Percentiles rank a stretch among this genome's conserved stretches.
Conservation (phyloP, 768 basidiomycete species). For the Hebeloma cylindrosporum region DNA sequence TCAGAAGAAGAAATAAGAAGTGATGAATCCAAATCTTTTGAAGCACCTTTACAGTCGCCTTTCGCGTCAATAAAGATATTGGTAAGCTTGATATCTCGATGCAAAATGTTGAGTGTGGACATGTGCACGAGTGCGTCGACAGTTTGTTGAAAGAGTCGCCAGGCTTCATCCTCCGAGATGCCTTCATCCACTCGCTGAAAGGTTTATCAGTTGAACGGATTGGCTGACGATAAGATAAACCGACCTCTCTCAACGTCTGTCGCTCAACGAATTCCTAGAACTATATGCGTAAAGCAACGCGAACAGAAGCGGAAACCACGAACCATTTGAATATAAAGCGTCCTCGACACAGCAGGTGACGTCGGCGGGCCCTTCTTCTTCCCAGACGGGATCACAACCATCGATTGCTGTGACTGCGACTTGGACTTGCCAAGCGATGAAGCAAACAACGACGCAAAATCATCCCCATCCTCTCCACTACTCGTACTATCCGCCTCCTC, state of each 20-base stretch:
- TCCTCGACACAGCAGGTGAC: constrained; percentile 44
- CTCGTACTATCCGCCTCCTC: constrained; percentile 26
- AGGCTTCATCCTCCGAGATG: constrained; percentile 80
- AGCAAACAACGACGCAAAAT: constrained; percentile 31
- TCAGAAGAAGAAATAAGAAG: neutral
- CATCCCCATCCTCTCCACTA: constrained; percentile 48
- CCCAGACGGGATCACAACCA: constrained; percentile 23
- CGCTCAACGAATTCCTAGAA: constrained; percentile 84
- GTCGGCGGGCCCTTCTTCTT: constrained; percentile 19
- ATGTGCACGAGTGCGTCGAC: constrained; percentile 90
- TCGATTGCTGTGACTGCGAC: constrained; percentile 10
- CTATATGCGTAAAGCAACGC: neutral
- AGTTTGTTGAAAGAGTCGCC: constrained; percentile 88
- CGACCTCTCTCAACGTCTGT: constrained; percentile 85
- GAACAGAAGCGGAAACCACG: constrained; percentile 10
- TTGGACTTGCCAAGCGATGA: constrained; percentile 6
- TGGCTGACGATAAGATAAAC: neutral
- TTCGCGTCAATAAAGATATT: constrained; percentile 93
- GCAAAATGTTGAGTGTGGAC: constrained; percentile 82
- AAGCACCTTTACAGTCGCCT: constrained; percentile 75
- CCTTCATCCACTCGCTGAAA: constrained; percentile 76
- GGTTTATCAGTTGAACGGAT: neutral
- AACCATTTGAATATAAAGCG: constrained; percentile 95
- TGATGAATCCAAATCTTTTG: neutral
- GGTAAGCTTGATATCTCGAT: constrained; percentile 88